These are phyloP conservation scores for Trichosanthes truncata DNA, from an alignment of 306 rosid species.

Conservation along the genomic window DNA sequence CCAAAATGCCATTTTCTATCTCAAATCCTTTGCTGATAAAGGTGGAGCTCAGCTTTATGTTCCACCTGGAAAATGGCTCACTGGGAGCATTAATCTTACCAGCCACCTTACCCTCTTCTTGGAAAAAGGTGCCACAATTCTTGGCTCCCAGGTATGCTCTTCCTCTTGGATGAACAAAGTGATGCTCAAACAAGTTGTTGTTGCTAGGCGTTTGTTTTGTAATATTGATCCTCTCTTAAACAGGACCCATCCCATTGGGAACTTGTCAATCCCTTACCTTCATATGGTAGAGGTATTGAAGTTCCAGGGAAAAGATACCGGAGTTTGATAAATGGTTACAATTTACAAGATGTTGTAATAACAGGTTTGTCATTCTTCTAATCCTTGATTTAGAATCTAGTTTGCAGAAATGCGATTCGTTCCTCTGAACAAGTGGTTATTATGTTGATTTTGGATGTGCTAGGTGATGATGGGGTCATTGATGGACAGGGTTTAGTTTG, in stretches of 20 bases:
- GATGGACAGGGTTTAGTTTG: slow-evolving; percentile 87
- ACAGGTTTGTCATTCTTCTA: slow-evolving; percentile 44
- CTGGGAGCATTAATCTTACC: slow-evolving; percentile 87
- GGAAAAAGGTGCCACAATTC: slow-evolving; percentile 80
- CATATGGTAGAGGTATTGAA: slow-evolving; percentile 87
- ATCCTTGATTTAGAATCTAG: slow-evolving; percentile 7
- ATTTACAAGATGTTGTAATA: slow-evolving; percentile 71
- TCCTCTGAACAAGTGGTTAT: neutral
- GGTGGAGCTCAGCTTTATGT: slow-evolving; percentile 98
- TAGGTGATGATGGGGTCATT: slow-evolving; percentile 89
- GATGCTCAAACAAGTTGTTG: neutral
- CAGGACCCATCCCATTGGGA: slow-evolving; percentile 83
- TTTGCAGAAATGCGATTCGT: neutral
- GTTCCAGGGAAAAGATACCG: slow-evolving; percentile 73
- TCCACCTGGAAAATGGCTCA: slow-evolving; percentile 90
- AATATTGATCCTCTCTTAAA: slow-evolving; percentile 15
- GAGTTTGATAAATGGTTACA: slow-evolving; percentile 83
- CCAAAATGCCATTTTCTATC: slow-evolving; percentile 92
- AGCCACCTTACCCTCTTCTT: slow-evolving; percentile 92
- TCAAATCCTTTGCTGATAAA: slow-evolving; percentile 92
- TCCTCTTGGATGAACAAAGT: neutral
- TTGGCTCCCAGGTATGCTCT: slow-evolving; percentile 84
- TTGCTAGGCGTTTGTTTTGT: neutral
- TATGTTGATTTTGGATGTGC: slow-evolving; percentile 9
- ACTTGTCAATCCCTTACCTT: slow-evolving; percentile 73